Conservation (phyloP, 2,329 filamentous ascomycete genomes). For the Penicillium sp. region DNA sequence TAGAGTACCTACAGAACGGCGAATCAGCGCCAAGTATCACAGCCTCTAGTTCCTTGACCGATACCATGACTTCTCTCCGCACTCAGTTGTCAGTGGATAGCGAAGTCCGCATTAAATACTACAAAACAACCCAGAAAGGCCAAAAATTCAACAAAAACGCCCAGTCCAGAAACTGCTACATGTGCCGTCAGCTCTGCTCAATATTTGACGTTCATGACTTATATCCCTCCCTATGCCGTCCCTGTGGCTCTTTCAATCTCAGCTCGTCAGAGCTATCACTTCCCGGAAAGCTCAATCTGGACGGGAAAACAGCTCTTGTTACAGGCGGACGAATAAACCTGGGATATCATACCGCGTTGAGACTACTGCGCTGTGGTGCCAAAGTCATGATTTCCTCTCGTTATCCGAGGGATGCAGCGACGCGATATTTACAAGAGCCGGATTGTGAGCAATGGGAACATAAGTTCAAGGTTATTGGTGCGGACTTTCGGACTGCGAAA, state of each 20-base stretch:
- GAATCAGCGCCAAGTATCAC: conserved; percentile 2
- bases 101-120: not conserved
- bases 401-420: conserved; percentile 37
- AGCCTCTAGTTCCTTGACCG: conserved; percentile 5
- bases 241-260: too few species aligned
- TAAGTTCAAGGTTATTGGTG: conserved; percentile 32
- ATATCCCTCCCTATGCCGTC: conserved; percentile 31
- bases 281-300: too few species aligned
- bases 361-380: too few species aligned
- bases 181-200: conserved; percentile 29
- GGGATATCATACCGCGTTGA: too few species aligned
- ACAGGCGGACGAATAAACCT: too few species aligned
- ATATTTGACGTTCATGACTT: conserved; percentile 18
- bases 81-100: conserved; percentile 8
- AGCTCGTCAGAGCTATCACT: too few species aligned
- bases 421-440: conserved; percentile 24
- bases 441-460: conserved; percentile 13
- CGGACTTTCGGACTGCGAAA: conserved; percentile 33
- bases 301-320: too few species aligned
- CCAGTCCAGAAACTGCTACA: conserved; percentile 29
- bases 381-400: conserved; percentile 26
- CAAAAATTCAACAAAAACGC: not conserved
- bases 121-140: not conserved
- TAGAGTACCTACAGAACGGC: conserved; percentile 20
- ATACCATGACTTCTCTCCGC: conserved; percentile 8